phyloP scores from a whole-genome alignment of 345 rosid species.

The Hevea brasiliensis region DNA sequence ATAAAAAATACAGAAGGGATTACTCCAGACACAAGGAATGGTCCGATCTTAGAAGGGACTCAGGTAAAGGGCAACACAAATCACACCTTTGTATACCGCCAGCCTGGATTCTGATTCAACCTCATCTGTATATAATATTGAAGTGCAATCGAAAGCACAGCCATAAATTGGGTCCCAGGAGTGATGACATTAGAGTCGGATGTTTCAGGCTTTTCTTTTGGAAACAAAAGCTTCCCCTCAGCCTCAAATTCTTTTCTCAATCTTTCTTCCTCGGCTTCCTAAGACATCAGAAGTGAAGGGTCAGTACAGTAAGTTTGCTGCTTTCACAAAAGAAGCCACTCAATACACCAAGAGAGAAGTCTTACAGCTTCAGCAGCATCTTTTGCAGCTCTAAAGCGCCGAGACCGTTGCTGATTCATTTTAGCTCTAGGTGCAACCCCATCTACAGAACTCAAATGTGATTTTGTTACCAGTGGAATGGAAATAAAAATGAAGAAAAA shows the following conservation, averaged over 20 bases:
- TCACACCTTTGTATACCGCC: constrained; percentile 82
- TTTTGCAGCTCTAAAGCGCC: constrained; percentile 96
- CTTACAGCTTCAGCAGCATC: constrained; percentile 93
- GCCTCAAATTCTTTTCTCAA: constrained; percentile 75
- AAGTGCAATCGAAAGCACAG: constrained; percentile 79
- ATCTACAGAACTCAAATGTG: constrained; percentile 43
- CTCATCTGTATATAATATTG: constrained; percentile 86
- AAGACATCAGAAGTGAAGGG: constrained; percentile 16
- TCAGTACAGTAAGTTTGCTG: constrained; percentile 8
- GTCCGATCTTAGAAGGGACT: constrained; percentile 41
- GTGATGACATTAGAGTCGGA: constrained; percentile 94
- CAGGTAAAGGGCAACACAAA: constrained; percentile 26
- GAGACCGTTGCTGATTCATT: constrained; percentile 96
- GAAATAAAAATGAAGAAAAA: not conserved
- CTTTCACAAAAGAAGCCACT: constrained; percentile 7
- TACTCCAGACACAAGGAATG: constrained; percentile 53
- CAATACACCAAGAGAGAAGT: constrained; percentile 21
- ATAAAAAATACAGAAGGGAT: constrained; percentile 45
- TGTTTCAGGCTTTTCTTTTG: constrained; percentile 78
- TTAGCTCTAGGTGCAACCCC: constrained; percentile 99
- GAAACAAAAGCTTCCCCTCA: constrained; percentile 54
- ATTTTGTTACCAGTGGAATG: not conserved
- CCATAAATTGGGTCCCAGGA: constrained; percentile 97
- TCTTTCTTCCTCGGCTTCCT: constrained; percentile 97
- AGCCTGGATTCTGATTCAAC: constrained; percentile 77